Conservation (phyloP, 225 moss, liverwort and hornwort genomes). For the Takakia lepidozioides region DNA sequence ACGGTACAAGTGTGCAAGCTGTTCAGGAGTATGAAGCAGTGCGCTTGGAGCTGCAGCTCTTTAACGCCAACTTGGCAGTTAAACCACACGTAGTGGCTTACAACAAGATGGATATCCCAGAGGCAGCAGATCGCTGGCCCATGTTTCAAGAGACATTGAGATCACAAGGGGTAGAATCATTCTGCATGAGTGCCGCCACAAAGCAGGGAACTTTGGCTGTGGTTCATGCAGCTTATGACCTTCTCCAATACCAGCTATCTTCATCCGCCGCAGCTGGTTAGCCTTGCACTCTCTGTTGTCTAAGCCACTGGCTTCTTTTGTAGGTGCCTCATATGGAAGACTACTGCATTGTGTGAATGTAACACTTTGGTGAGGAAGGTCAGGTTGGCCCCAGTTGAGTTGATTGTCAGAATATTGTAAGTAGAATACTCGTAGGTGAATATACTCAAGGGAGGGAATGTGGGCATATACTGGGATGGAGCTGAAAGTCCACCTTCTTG, state of each 20-base stretch:
- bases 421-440: too few species aligned
- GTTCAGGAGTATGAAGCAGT: conserved; percentile 90
- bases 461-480: too few species aligned
- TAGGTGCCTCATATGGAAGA: too few species aligned
- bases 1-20: conserved; percentile 81
- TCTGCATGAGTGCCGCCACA: conserved; percentile 87
- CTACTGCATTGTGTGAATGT: too few species aligned
- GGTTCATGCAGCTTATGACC: conserved; percentile 57
- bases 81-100: conserved; percentile 83
- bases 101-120: conserved; percentile 92
- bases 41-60: conserved; percentile 86
- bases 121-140: conserved; percentile 82
- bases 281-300: too few species aligned
- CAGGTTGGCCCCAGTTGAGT: too few species aligned
- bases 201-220: conserved; percentile 68
- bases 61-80: conserved; percentile 68
- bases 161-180: conserved; percentile 54
- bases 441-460: too few species aligned
- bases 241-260: conserved; percentile 51
- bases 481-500: too few species aligned
- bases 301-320: too few species aligned
- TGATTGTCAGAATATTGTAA: too few species aligned
- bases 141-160: conserved; percentile 56
- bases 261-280: conserved; percentile 28
- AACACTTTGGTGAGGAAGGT: too few species aligned